Evolutionary conservation across 805 yeast genomes (phyloP), one percentile per base, ranked within the genome.

Genomic region (Metschnikowia kunwiensis): DNA sequence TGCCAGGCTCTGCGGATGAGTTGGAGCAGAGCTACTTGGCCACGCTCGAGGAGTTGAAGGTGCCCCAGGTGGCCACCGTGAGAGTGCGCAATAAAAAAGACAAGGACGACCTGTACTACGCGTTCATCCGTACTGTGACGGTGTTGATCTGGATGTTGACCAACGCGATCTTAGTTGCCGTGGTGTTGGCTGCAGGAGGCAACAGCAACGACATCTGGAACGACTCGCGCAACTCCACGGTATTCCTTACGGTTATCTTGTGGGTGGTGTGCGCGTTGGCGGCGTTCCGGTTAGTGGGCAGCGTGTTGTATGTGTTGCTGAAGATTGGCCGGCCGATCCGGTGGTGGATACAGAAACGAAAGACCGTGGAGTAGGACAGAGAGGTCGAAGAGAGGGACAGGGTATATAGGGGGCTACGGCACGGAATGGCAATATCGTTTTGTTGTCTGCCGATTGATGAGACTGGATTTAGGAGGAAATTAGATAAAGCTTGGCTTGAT

Each of bases 221-320:
- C 36, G 57, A 57, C 26, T 49, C 55, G 27, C 54, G 63, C 7
- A 72, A 82, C 58, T 71, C 86, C 1, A 72, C 77, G 25, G 64
- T 80, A 5, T 91, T 87, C 57, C 73, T 91, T 58, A 77, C 93
- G 5, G 86, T 91, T 20, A 82, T 91, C 30, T 68, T 91, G 47
- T 91, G 97, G 96, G 65, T 89, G 24, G 97, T 91, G 27, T 96
- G 96, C 4, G 85, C 81, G 18, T 75, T 87, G 71, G 96, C 97
- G 0, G 72, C 81, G 5, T 81, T 86, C 58, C 70, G 97, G 44
- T 82, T 91, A 47, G 33, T 82, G 18, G 96, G 97, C 1, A 78
- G 94, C 47, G 57, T 74, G 2, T 54, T 74, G 25, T 91, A 79
- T 55, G 61, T 86, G 40, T 27, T 63, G 4, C 52, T 59, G 47